These are phyloP conservation scores for Tetrahymena malaccensis DNA, from an alignment of 73 alveolate species.

Conservation along the genomic window DNA sequence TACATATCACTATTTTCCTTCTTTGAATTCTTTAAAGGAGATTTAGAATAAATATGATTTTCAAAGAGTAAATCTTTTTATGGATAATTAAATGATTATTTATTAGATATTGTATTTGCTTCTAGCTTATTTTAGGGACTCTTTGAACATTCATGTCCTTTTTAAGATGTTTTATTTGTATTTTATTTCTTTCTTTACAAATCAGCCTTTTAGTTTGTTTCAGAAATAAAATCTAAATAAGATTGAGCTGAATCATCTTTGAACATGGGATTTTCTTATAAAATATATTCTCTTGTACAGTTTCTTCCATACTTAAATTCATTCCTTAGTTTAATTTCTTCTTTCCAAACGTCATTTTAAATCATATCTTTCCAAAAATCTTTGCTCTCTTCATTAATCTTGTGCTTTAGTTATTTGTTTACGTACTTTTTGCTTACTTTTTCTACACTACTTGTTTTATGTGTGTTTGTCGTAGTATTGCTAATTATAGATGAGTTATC, in stretches of 20 bases:
- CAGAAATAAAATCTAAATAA: not conserved
- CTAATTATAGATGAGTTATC: not conserved
- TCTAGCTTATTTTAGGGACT: not conserved
- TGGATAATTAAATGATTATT: not conserved
- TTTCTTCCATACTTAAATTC: not conserved
- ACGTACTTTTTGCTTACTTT: not conserved
- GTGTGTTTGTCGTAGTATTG: not conserved
- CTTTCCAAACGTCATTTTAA: not conserved
- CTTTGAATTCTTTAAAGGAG: not conserved
- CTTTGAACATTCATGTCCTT: not conserved
- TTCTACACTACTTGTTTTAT: not conserved
- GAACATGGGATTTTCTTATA: not conserved
- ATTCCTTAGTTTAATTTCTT: not conserved
- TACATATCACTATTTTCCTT: not conserved
- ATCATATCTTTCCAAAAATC: not conserved
- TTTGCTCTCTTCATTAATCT: not conserved
- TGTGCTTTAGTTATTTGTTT: not conserved
- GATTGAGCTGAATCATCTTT: not conserved
- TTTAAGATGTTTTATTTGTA: not conserved
- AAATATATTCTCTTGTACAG: not conserved
- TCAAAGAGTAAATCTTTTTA: not conserved
- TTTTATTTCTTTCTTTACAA: not conserved
- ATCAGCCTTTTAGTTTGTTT: not conserved
- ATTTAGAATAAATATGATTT: not conserved
- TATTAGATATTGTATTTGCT: not conserved